A percentile compares a stretch with the other conserved stretches of the same genome.
Conservation (phyloP, 2,329 filamentous ascomycete species). For the Pseudogymnoascus sp. region DNA sequence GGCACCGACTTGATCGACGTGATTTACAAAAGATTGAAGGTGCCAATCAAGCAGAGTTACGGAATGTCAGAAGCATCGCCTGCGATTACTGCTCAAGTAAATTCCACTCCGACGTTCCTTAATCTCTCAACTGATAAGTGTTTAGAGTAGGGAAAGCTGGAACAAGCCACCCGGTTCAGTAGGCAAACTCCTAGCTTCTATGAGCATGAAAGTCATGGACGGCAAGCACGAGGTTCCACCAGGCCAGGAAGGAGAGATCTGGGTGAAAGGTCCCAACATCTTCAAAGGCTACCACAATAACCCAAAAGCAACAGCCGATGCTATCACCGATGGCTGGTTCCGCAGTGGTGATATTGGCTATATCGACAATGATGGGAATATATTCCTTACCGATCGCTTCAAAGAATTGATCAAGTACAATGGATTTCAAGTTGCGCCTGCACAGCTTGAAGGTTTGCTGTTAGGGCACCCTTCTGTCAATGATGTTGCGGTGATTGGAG, state of each 20-base stretch:
- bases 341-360: conserved; percentile 38
- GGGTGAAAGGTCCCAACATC: conserved; percentile 25
- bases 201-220: background rate
- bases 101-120: background rate
- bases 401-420: conserved; percentile 43
- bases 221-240: background rate
- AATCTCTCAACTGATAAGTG: background rate
- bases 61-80: conserved; percentile 82
- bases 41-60: conserved; percentile 82
- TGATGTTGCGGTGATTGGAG: conserved; percentile 40
- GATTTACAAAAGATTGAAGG: conserved; percentile 61
- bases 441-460: conserved; percentile 40
- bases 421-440: conserved; percentile 43
- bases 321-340: conserved; percentile 29
- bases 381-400: conserved; percentile 24
- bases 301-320: conserved; percentile 24
- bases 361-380: conserved; percentile 31
- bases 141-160: conserved; percentile 57
- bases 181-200: conserved; percentile 54
- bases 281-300: conserved; percentile 33
- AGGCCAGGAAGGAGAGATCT: conserved; percentile 14
- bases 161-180: conserved; percentile 68
- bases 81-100: conserved; percentile 56
- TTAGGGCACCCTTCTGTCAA: conserved; percentile 33
- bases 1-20: conserved; percentile 68